Conservation (phyloP, 2,329 filamentous ascomycete genomes). For the Cytospora piceicola region DNA sequence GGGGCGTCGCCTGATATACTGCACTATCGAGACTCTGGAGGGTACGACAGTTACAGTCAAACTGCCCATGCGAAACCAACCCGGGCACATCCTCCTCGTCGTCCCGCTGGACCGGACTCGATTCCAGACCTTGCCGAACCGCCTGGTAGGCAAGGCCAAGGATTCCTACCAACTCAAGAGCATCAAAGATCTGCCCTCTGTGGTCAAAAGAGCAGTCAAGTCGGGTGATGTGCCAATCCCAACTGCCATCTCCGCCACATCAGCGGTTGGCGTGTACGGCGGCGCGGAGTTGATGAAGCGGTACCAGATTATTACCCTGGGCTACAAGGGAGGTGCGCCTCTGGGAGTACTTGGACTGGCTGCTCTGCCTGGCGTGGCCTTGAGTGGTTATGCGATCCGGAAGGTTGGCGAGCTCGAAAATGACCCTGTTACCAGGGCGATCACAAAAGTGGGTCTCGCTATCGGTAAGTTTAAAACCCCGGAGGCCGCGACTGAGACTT, state of each 20-base stretch:
- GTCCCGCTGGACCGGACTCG: not conserved
- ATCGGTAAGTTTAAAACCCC: not conserved
- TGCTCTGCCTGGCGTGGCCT: not conserved
- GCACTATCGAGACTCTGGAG: not conserved
- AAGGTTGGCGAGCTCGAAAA: not conserved
- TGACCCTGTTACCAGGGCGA: not conserved
- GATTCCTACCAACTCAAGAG: not conserved
- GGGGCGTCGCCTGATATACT: not conserved
- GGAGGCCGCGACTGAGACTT: not conserved
- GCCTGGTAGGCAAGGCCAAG: not conserved
- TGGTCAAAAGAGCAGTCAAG: not conserved
- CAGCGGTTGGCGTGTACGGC: not conserved
- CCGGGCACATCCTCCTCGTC: not conserved
- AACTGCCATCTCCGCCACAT: not conserved
- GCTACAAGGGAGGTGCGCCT: not conserved
- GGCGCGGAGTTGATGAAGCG: not conserved
- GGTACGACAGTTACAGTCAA: not conserved
- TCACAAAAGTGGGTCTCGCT: not conserved
- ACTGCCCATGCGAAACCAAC: not conserved
- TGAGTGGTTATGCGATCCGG: not conserved
- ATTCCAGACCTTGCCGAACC: not conserved
- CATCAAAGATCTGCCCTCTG: not conserved
- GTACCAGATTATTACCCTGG: not conserved
- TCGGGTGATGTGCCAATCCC: not conserved
- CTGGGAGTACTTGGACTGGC: constrained; percentile 1